Conservation (phyloP, 805 yeast genomes). For the Tetrapisispora taiwanensis region DNA sequence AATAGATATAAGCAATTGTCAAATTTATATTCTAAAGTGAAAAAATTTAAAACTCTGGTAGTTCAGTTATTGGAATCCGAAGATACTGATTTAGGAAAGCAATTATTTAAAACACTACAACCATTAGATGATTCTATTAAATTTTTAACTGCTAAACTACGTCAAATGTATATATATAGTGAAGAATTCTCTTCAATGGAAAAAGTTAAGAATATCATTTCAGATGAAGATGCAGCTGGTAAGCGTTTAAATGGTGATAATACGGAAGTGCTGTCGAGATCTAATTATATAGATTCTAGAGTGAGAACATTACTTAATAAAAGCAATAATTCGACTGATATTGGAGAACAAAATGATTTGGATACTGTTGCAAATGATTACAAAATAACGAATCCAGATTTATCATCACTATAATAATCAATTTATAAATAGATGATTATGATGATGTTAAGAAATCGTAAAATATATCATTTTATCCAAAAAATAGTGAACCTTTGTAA, state of each 20-base stretch:
- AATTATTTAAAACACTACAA: conserved; percentile 14
- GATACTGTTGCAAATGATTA: not conserved
- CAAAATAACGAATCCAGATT: conserved; percentile 1
- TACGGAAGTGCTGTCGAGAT: not conserved
- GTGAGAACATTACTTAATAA: not conserved
- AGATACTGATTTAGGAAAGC: conserved; percentile 4
- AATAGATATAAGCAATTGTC: conserved; percentile 12
- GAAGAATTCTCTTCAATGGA: conserved; percentile 22
- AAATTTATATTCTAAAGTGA: conserved; percentile 16
- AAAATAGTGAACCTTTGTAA: not conserved
- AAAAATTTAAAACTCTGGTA: conserved; percentile 12
- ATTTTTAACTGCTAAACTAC: conserved; percentile 18
- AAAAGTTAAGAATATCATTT: conserved; percentile 6
- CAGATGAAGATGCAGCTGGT: not conserved
- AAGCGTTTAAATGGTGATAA: not conserved
- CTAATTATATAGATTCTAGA: conserved; percentile 7
- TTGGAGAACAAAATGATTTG: not conserved
- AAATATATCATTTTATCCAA: no score
- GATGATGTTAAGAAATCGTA: no score
- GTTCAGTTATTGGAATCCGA: conserved; percentile 7
- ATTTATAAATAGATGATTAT: no score
- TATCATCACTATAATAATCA: not conserved
- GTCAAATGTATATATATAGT: conserved; percentile 18
- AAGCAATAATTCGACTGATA: not conserved
- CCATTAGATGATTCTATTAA: conserved; percentile 25